Evolutionary conservation across 805 yeast species (phyloP), one percentile per base, ranked within the genome.

Genomic region (Babjeviella inositovora): DNA sequence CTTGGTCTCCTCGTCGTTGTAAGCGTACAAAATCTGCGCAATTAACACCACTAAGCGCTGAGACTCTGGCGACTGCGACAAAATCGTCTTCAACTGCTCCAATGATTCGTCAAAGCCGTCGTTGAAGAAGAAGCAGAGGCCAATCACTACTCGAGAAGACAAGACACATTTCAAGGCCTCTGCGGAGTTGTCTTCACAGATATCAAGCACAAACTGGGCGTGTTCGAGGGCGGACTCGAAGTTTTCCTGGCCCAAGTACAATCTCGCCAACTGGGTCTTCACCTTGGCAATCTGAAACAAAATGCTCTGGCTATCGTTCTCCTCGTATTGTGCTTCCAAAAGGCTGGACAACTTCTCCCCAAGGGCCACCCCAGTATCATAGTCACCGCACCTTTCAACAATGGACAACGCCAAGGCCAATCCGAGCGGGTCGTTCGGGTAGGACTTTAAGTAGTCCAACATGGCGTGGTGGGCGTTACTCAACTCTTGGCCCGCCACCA

Each of bases 21-120:
- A 65, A 3, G 81, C 80, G 50, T 74, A 76, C 23, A 90, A 53
- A 1, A 85, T 75, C 39, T 84, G 93, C 0, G 90, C 68, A 11
- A 81, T 60, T 14, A 87, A 47, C 5, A 74, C 65, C 9, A 81
- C 70, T n/a, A 82, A 57, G 30, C 73, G 62, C 31, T 63, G 69
- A 4, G 76, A 67, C 23, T 66, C 70, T 5, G 65, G 62, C 13
- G 73, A 60, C 2, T 46, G 37, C 13, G 52, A 59, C 21, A 84
- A 48, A n/a, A 90, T 67, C 16, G 53, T 46, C 28, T 66, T 69
- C 40, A 87, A 71, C 37, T 73, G 70, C 3, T 58, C 66, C 25
- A 87, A 46, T 0, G 96, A 69, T 7, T 57, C 57, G 27, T 68
- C 76, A 38, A 73, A 70, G 16, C 72, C 63, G 11, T 58, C 61